Evolutionary conservation across 139 green algal species (phyloP).

Genomic region (Micromonas pusilla): DNA sequence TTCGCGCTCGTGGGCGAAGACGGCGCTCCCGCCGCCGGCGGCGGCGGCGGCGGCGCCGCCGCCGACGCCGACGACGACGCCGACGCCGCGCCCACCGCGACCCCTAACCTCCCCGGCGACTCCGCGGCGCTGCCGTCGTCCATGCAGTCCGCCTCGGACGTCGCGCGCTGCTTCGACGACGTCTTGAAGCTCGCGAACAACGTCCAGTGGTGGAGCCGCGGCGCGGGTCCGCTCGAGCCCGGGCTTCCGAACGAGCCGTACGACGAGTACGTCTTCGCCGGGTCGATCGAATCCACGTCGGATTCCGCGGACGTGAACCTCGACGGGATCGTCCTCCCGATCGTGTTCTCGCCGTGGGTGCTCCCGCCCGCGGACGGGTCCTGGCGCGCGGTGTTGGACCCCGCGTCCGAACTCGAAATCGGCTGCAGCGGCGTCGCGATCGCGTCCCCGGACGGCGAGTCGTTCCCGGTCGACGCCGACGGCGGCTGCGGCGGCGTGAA

Average conservation of each 20-base stretch:
- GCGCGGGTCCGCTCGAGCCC: neutral
- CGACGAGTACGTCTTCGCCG: conserved; percentile 12
- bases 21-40: too few species aligned
- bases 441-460: neutral
- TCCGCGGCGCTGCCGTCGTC: too few species aligned
- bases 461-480: neutral
- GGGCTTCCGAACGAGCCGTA: neutral
- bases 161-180: neutral
- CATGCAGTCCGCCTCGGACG: too few species aligned
- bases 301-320: neutral
- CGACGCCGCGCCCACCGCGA: too few species aligned
- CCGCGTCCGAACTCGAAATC: neutral
- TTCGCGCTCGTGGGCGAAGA: too few species aligned
- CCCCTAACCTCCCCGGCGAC: too few species aligned
- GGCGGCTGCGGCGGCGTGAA: neutral
- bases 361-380: neutral
- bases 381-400: conserved; percentile 1
- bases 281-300: neutral
- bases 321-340: neutral
- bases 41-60: too few species aligned
- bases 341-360: conserved; percentile 8
- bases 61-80: too few species aligned
- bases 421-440: neutral
- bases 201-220: neutral
- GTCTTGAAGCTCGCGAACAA: neutral